Conservation (phyloP, 371 early-diverging fungal genomes). For the Smittium culicis region DNA sequence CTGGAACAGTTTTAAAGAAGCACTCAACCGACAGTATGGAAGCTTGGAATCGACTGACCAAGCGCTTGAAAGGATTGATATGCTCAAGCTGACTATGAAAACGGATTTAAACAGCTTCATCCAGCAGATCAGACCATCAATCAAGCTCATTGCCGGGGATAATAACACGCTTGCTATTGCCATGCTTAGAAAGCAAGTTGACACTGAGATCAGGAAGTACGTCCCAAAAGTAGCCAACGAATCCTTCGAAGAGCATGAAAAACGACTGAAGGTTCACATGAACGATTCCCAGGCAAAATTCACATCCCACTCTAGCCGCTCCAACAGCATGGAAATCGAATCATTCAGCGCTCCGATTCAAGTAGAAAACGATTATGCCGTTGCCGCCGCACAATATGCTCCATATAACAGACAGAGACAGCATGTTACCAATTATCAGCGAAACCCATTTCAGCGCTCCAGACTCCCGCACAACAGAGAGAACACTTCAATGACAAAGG, state of each 20-base stretch:
- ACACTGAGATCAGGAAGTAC: background rate
- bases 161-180: background rate
- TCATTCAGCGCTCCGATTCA: too few relatives aligned
- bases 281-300: background rate
- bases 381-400: too few relatives aligned
- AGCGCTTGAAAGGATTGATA: background rate
- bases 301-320: background rate
- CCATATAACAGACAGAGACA: too few relatives aligned
- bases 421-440: too few relatives aligned
- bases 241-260: background rate
- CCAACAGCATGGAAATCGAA: background rate
- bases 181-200: slow-evolving; percentile 1
- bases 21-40: background rate
- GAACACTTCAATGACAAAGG: too few relatives aligned
- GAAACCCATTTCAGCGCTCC: too few relatives aligned
- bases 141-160: background rate
- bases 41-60: background rate
- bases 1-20: slow-evolving; percentile 2
- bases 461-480: too few relatives aligned
- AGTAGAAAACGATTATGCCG: too few relatives aligned
- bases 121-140: background rate
- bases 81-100: background rate
- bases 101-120: background rate
- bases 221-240: background rate
- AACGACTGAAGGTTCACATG: background rate